Conservation (phyloP, 2,329 filamentous ascomycete genomes). For the Albophoma yamanashiensis region DNA sequence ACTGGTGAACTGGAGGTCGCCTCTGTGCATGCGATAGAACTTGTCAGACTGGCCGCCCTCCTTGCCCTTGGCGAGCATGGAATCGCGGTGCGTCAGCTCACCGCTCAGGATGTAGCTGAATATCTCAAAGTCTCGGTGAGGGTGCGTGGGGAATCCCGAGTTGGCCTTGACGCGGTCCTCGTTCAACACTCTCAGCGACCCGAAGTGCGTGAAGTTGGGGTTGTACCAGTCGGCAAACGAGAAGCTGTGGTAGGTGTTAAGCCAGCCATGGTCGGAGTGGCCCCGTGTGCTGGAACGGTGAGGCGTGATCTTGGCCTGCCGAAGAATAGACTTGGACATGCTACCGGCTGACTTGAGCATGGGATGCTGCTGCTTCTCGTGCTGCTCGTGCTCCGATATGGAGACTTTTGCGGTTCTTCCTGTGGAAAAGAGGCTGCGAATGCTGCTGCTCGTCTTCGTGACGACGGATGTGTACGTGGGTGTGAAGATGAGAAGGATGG, state of each 20-base stretch:
- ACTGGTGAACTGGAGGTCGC: slow-evolving; percentile 83
- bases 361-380: slow-evolving; percentile 6
- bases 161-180: slow-evolving; percentile 71
- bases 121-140: slow-evolving; percentile 80
- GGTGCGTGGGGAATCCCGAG: slow-evolving; percentile 74
- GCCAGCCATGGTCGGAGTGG: slow-evolving; percentile 75
- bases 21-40: slow-evolving; percentile 62
- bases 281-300: slow-evolving; percentile 64
- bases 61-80: slow-evolving; percentile 62
- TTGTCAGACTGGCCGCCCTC: slow-evolving; percentile 49
- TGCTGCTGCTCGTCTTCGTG: slow-evolving; percentile 6
- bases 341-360: slow-evolving; percentile 28
- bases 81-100: slow-evolving; percentile 80
- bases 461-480: slow-evolving; percentile 6
- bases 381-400: slow-evolving; percentile 1
- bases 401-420: neutral
- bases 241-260: slow-evolving; percentile 81
- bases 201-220: slow-evolving; percentile 57
- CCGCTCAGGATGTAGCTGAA: slow-evolving; percentile 81
- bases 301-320: slow-evolving; percentile 61
- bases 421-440: slow-evolving; percentile 2
- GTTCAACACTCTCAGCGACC: slow-evolving; percentile 74
- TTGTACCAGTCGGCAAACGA: slow-evolving; percentile 66
- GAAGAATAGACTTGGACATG: slow-evolving; percentile 50
- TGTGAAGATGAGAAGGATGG: slow-evolving; percentile 22